These are phyloP conservation scores for Coemansia javaensis DNA, from an alignment of 192 early-diverging fungal genomes.

Conservation along the genomic window DNA sequence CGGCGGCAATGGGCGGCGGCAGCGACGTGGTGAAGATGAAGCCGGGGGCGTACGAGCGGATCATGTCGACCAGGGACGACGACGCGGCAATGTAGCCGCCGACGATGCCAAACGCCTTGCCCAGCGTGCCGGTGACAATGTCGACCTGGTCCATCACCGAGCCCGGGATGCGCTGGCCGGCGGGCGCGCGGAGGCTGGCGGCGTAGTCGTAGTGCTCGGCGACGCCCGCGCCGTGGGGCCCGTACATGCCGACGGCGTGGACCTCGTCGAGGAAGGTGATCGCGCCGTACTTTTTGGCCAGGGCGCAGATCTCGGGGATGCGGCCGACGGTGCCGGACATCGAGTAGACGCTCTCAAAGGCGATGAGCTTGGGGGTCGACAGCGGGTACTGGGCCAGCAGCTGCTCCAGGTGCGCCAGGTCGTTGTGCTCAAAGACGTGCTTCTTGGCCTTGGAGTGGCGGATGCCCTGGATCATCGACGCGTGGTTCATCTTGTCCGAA, in stretches of 20 bases:
- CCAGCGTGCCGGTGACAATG: slow-evolving; percentile 93
- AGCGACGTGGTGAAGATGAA: slow-evolving; percentile 99
- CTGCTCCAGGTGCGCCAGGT: slow-evolving; percentile 81
- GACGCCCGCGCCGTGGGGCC: slow-evolving; percentile 85
- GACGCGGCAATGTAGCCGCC: slow-evolving; percentile 96
- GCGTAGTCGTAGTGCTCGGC: slow-evolving; percentile 89
- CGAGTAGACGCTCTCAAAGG: slow-evolving; percentile 96
- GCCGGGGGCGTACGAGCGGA: slow-evolving; percentile 95
- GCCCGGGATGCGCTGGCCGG: slow-evolving; percentile 42
- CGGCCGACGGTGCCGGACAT: slow-evolving; percentile 94
- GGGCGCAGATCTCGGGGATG: slow-evolving; percentile 80
- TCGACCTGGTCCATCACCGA: slow-evolving; percentile 82
- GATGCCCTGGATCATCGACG: slow-evolving; percentile 99
- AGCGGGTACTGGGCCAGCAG: slow-evolving; percentile 75
- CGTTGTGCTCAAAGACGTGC: slow-evolving; percentile 91
- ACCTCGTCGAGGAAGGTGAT: slow-evolving; percentile 97
- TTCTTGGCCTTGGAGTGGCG: slow-evolving; percentile 82
- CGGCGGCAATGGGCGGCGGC: slow-evolving; percentile 86
- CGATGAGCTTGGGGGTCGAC: slow-evolving; percentile 88
- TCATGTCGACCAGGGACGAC: slow-evolving; percentile 84
- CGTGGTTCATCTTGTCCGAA: slow-evolving; percentile 91
- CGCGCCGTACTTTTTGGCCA: slow-evolving; percentile 93
- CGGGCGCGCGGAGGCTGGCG: slow-evolving; percentile 53
- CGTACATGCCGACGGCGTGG: slow-evolving; percentile 99
- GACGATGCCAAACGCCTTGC: slow-evolving; percentile 96